Evolutionary conservation across 1,284 basidiomycete species (phyloP).

Genomic region (Cutaneotrichosporon cyanovorans): DNA sequence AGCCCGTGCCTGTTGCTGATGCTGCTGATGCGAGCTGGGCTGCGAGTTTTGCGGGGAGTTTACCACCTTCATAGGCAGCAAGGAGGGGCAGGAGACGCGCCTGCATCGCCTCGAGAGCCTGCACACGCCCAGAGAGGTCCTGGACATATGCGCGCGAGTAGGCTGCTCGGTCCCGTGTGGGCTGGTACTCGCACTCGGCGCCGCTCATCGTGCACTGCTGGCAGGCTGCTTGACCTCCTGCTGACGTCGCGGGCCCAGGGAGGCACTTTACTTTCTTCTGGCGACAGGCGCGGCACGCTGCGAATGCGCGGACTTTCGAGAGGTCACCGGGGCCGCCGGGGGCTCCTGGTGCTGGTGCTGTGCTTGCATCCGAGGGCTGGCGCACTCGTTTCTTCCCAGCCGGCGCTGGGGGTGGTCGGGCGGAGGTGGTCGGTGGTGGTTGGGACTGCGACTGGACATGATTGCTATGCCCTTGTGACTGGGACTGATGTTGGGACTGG

Average conservation of each 20-base stretch:
- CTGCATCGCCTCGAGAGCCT: conserved; percentile 35
- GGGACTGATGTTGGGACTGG: no score
- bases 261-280: conserved; percentile 42
- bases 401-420: not conserved
- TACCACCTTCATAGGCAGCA: conserved; percentile 29
- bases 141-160: conserved; percentile 42
- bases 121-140: conserved; percentile 40
- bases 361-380: not conserved
- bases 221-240: conserved; percentile 21
- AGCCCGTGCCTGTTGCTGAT: conserved; percentile 2
- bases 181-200: conserved; percentile 40
- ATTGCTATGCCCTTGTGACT: no score
- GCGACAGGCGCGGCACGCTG: conserved; percentile 38
- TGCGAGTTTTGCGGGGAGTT: not conserved
- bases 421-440: conserved; percentile 3
- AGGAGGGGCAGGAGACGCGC: conserved; percentile 32
- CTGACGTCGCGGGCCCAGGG: conserved; percentile 18
- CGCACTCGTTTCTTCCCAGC: conserved; percentile 1
- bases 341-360: not conserved
- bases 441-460: not conserved
- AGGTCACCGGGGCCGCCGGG: conserved; percentile 17
- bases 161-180: conserved; percentile 41
- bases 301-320: conserved; percentile 36
- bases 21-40: not conserved
- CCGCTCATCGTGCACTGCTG: conserved; percentile 36